These are phyloP conservation scores for Pterulicium gracile DNA, from an alignment of 1,284 basidiomycete genomes.

Conservation along the genomic window DNA sequence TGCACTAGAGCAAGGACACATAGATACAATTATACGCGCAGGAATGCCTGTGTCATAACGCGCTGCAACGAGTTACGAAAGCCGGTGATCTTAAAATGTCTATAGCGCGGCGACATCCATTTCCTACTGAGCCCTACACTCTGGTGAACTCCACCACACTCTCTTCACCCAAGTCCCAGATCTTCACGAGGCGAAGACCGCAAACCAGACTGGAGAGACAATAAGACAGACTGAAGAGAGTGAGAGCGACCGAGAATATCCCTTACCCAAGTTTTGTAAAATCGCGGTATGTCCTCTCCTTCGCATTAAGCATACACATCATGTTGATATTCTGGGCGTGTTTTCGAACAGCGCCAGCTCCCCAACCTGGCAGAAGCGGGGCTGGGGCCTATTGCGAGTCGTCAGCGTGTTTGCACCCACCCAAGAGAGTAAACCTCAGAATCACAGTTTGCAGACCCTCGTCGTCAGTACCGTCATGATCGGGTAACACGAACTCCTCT, in stretches of 20 bases:
- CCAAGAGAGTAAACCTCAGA: too few species aligned
- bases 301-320: conserved; percentile 6
- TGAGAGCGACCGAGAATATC: neutral
- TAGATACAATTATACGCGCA: too few species aligned
- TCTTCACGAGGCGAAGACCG: neutral
- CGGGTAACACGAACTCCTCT: neutral
- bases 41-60: too few species aligned
- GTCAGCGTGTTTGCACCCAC: too few species aligned
- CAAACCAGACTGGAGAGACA: neutral
- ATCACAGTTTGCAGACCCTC: too few species aligned
- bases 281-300: conserved; percentile 7
- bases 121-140: too few species aligned
- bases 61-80: too few species aligned
- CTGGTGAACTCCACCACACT: conserved; percentile 1
- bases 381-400: conserved; percentile 9
- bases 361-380: conserved; percentile 9
- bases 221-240: neutral
- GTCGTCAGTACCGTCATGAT: too few species aligned
- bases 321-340: conserved; percentile 8
- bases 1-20: too few species aligned
- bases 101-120: too few species aligned
- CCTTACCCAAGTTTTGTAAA: neutral
- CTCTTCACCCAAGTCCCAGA: neutral
- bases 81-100: too few species aligned
- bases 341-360: conserved; percentile 1